phyloP scores from a whole-genome alignment of 345 rosid species.

The Euphorbia lathyris region DNA sequence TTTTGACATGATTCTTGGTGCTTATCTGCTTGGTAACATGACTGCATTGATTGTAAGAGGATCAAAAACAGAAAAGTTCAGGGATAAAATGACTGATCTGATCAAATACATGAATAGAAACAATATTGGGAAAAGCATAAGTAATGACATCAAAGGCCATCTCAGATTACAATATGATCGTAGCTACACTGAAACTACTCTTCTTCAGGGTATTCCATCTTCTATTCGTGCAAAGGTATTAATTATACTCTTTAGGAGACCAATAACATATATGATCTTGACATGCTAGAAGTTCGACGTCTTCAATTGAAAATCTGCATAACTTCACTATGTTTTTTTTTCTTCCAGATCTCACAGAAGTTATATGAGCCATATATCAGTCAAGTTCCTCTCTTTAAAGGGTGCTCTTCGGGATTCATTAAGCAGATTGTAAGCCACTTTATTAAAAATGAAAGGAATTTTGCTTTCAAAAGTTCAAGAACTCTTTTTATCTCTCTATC shows the following conservation, averaged over 20 bases:
- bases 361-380: constrained; percentile 67
- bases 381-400: constrained; percentile 62
- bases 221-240: constrained; percentile 72
- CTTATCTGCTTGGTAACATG: constrained; percentile 90
- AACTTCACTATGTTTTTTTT: neutral
- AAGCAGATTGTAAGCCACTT: constrained; percentile 68
- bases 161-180: constrained; percentile 57
- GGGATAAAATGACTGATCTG: constrained; percentile 75
- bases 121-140: constrained; percentile 54
- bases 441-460: neutral
- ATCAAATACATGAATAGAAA: constrained; percentile 65
- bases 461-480: neutral
- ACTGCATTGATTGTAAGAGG: constrained; percentile 89
- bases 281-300: neutral
- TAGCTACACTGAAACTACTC: constrained; percentile 49
- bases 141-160: constrained; percentile 63
- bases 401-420: constrained; percentile 71
- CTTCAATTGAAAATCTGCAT: neutral
- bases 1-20: constrained; percentile 86
- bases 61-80: constrained; percentile 72
- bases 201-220: constrained; percentile 79
- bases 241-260: neutral
- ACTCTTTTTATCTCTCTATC: neutral
- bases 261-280: neutral
- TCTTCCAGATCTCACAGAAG: constrained; percentile 65